Evolutionary conservation across 2,329 filamentous ascomycete species (phyloP).

Genomic region (Penicillium oxalicum): DNA sequence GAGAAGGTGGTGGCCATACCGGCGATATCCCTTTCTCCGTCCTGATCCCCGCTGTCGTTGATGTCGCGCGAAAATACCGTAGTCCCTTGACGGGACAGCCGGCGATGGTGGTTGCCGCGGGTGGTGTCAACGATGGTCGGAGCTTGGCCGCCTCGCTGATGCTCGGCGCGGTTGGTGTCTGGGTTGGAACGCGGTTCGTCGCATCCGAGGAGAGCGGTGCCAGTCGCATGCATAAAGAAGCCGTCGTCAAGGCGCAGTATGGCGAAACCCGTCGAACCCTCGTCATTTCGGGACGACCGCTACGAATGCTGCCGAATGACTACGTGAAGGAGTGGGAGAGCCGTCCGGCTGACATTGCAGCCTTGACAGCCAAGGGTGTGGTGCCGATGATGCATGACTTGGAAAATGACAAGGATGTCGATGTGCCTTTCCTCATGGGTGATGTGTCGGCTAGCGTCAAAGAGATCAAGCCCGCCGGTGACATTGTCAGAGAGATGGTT

Average conservation of each 20-base stretch:
- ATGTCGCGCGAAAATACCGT: constrained; percentile 68
- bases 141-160: constrained; percentile 75
- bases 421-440: constrained; percentile 87
- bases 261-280: constrained; percentile 77
- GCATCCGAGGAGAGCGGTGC: constrained; percentile 76
- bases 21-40: constrained; percentile 82
- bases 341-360: constrained; percentile 65
- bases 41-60: constrained; percentile 78
- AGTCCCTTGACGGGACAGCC: constrained; percentile 64
- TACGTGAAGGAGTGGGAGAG: constrained; percentile 79
- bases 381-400: constrained; percentile 79
- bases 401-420: constrained; percentile 73
- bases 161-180: constrained; percentile 82
- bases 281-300: constrained; percentile 72
- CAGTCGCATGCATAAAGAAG: constrained; percentile 74
- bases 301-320: constrained; percentile 74
- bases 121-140: constrained; percentile 77
- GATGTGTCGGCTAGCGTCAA: constrained; percentile 77
- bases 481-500: constrained; percentile 91
- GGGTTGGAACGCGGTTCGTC: constrained; percentile 92
- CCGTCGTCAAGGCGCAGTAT: constrained; percentile 72
- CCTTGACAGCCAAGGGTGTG: constrained; percentile 68
- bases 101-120: constrained; percentile 80
- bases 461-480: constrained; percentile 70
- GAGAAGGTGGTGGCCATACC: constrained; percentile 89